A percentile compares a stretch with the other conserved stretches of the same genome.
Evolutionary conservation across 352 stramenopile genomes (phyloP).

Genomic region (Phytopythium cucurbitacearum): DNA sequence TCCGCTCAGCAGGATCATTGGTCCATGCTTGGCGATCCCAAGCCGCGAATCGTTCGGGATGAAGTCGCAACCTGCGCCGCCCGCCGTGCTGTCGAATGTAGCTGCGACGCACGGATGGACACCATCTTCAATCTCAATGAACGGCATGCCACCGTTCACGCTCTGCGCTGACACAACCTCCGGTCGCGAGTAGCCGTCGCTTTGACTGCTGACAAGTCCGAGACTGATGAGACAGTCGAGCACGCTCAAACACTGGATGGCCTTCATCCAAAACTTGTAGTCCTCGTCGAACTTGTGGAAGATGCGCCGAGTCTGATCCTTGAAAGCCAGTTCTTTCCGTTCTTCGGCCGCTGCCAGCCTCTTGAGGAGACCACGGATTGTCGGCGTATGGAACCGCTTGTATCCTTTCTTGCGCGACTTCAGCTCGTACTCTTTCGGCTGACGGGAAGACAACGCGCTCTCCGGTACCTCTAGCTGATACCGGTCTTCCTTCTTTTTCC

Average conservation of each 20-base stretch:
- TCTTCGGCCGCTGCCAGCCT: constrained; percentile 75
- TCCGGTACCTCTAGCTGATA: constrained; percentile 94
- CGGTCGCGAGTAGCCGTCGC: constrained; percentile 91
- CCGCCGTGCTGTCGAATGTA: constrained; percentile 43
- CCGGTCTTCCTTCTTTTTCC: constrained; percentile 94
- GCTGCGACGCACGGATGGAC: constrained; percentile 93
- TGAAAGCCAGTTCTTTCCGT: constrained; percentile 74
- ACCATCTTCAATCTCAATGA: constrained; percentile 91
- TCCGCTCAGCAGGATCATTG: constrained; percentile 94
- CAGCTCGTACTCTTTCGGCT: constrained; percentile 93
- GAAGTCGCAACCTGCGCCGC: constrained; percentile 63
- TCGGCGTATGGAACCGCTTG: constrained; percentile 90
- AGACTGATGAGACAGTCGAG: constrained; percentile 96
- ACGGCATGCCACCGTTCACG: constrained; percentile 47
- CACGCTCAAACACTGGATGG: constrained; percentile 89
- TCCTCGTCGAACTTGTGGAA: constrained; percentile 97
- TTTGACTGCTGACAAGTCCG: constrained; percentile 90
- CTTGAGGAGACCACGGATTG: constrained; percentile 77
- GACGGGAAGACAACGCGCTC: constrained; percentile 43
- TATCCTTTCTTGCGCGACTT: constrained; percentile 93
- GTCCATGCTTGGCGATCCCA: constrained; percentile 54
- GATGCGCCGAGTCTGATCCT: constrained; percentile 88
- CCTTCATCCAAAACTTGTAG: constrained; percentile 92
- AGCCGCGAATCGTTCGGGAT: constrained; percentile 97
- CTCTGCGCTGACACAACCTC: constrained; percentile 76